Percentiles rank a stretch among this genome's conserved stretches.
Conservation (phyloP, 192 early-diverging fungal species). For the Thamnidium elegans region DNA sequence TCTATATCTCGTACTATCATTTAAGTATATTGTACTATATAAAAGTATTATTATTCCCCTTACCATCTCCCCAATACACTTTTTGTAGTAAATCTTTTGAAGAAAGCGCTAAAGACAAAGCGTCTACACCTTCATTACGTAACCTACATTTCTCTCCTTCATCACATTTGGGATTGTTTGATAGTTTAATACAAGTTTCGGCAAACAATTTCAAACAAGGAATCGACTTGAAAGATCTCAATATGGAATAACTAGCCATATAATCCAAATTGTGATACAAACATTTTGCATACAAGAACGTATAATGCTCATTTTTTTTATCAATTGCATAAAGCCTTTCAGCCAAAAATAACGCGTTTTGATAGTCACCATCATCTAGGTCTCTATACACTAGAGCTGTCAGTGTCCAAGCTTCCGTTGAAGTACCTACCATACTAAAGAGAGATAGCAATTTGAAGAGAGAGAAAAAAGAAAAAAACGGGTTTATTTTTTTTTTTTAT, state of each 20-base stretch:
- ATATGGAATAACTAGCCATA: slow-evolving; percentile 14
- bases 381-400: slow-evolving; percentile 22
- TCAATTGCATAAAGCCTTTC: slow-evolving; percentile 32
- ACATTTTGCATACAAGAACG: slow-evolving; percentile 24
- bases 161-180: neutral
- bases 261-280: slow-evolving; percentile 20
- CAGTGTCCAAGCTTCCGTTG: slow-evolving; percentile 17
- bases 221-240: neutral
- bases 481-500: neutral
- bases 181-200: slow-evolving; percentile 18
- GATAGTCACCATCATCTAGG: slow-evolving; percentile 23
- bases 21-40: neutral
- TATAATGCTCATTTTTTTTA: slow-evolving; percentile 22
- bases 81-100: neutral
- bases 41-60: neutral
- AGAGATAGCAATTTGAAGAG: too few relatives aligned
- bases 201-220: slow-evolving; percentile 25
- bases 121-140: neutral
- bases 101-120: neutral
- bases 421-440: neutral
- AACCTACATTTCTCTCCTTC: neutral
- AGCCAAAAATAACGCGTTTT: slow-evolving; percentile 21
- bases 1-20: slow-evolving; percentile 1
- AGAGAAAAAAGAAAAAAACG: neutral
- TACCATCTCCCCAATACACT: slow-evolving; percentile 19